Conservation (phyloP, 495 filamentous ascomycete species). For the Tuber aestivum region DNA sequence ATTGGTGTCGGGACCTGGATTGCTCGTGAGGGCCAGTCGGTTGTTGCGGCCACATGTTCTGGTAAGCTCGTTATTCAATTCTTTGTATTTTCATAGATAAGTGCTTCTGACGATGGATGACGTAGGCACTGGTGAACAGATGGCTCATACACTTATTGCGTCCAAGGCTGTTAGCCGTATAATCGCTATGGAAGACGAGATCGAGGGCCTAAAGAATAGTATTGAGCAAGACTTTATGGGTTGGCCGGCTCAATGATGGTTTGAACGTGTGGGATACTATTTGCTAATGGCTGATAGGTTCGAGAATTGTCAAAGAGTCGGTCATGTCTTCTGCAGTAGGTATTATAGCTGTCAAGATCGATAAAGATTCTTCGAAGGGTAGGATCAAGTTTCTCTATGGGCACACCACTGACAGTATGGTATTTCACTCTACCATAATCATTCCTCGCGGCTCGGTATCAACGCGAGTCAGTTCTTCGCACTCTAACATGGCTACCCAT, state of each 20-base stretch:
- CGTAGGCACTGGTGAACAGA: conserved; percentile 86
- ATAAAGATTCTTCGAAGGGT: conserved; percentile 21
- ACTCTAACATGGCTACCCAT: conserved; percentile 13
- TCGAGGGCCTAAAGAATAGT: conserved; percentile 29
- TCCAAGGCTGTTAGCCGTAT: conserved; percentile 42
- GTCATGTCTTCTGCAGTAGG: conserved; percentile 41
- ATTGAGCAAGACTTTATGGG: conserved; percentile 44
- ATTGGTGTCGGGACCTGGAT: conserved; percentile 74
- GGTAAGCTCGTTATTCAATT: conserved; percentile 21
- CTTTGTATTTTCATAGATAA: not conserved
- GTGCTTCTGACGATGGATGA: not conserved
- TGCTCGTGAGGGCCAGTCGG: conserved; percentile 31
- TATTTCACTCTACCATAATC: conserved; percentile 32
- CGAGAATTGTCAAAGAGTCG: conserved; percentile 36
- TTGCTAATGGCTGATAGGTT: conserved; percentile 21
- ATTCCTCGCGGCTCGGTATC: not conserved
- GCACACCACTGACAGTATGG: conserved; percentile 42
- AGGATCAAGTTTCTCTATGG: conserved; percentile 42
- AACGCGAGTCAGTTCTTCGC: not conserved
- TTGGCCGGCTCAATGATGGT: conserved; percentile 12
- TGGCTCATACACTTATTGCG: conserved; percentile 66
- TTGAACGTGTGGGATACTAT: not conserved
- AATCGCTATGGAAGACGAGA: conserved; percentile 37
- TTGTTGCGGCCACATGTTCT: conserved; percentile 40
- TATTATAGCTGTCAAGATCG: conserved; percentile 42